Base-by-base conservation (phyloP, 345 rosid genomes). In the Camelina laxa region DNA sequence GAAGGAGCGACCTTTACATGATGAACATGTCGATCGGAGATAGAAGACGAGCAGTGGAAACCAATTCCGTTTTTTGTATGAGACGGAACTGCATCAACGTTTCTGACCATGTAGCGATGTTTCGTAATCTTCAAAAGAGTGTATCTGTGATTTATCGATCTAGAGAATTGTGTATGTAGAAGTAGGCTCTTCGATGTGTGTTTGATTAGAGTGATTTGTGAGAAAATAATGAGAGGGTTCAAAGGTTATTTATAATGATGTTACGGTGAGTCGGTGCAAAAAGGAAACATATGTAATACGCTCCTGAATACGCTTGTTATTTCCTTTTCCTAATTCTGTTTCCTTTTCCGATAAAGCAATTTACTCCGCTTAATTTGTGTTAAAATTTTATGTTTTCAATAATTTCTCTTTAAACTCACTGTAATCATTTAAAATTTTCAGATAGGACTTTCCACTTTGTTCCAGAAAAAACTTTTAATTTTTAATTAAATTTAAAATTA, bases 31-130 rank as follows among this genome's bases (percentile, higher is more conserved):
- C 49, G n/a, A 14, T 35, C 4, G 9, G 27, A 71, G 27, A 21
- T 0, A 60, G 60, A 38, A 60, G 27, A 22, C 50, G 36, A n/a
- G 27, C 22, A 36, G 6, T 60, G 60, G 9, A 71, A 49, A n/a
- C 49, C 39, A 20, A 36, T 36, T 60, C 75, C 60, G 8, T 60
- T 5, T 71, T 17, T 22, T 22, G 75, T 71, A 13, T 20, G 30
- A 60, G 49, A 49, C 59, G 75, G 60, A 49, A 71, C 60, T 17
- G 39, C 75, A 4, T 36, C 16, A 21, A 48, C 9, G 27, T 71
- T 24, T 60, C 6, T 38, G 41, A 49, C 75, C 1, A 71, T 10
- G 50, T 31, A 59, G 9, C 16, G 22, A 22, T 59, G 45, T 70
- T 20, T 33, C 33, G 33, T 49, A 59, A 66, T 66, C 16, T 30